phyloP scores from a whole-genome alignment of 208 protist species.

The Trypanosoma lewisi region DNA sequence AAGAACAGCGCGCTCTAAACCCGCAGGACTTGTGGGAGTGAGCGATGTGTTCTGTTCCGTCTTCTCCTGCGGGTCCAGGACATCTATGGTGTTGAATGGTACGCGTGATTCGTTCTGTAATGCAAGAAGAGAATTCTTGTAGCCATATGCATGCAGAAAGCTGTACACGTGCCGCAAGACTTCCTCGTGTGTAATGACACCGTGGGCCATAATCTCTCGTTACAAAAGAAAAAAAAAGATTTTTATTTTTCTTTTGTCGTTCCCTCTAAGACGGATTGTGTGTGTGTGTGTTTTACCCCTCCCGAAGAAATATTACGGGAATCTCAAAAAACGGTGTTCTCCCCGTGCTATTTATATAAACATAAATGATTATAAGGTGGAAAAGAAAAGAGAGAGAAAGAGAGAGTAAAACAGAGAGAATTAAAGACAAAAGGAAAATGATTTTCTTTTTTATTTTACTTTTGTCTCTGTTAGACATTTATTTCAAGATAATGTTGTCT shows the following conservation, averaged over 20 bases:
- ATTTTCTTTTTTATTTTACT: too few relatives aligned
- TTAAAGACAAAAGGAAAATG: too few relatives aligned
- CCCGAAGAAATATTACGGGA: background rate
- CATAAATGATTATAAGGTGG: background rate
- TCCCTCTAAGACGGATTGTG: too few relatives aligned
- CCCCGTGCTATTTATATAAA: background rate
- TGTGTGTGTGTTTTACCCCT: too few relatives aligned
- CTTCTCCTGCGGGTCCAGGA: constrained; percentile 13
- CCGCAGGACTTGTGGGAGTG: constrained; percentile 22
- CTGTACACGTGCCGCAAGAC: constrained; percentile 67
- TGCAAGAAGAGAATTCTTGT: constrained; percentile 54
- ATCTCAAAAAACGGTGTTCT: background rate
- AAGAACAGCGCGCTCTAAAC: constrained; percentile 51
- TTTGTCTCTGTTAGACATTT: too few relatives aligned
- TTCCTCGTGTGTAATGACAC: constrained; percentile 56
- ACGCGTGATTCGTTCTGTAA: constrained; percentile 78
- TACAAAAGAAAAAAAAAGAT: background rate
- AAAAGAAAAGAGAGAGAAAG: background rate
- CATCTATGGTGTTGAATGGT: constrained; percentile 75
- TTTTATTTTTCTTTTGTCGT: background rate
- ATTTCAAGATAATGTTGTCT: too few relatives aligned
- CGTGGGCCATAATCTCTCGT: constrained; percentile 19
- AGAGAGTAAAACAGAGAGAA: too few relatives aligned
- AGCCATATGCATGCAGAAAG: constrained; percentile 68
- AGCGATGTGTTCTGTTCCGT: constrained; percentile 2